phyloP scores from a whole-genome alignment of 2,329 filamentous ascomycete genomes.

The Penicillium sp. region DNA sequence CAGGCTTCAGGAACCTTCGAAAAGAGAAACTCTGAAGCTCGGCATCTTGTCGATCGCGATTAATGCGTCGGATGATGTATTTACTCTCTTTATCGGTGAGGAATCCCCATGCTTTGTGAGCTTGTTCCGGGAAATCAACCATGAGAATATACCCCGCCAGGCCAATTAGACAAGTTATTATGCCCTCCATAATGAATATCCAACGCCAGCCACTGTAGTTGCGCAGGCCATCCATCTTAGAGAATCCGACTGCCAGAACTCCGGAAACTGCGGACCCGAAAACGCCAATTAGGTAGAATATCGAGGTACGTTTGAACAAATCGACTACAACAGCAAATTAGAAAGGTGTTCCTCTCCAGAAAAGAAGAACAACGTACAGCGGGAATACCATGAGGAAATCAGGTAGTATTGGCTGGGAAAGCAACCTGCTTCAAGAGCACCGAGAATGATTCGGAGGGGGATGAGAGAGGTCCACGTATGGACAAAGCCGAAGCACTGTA shows the following conservation, averaged over 20 bases:
- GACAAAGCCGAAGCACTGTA: not conserved
- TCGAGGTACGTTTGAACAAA: not conserved
- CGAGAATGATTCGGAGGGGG: not conserved
- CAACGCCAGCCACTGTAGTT: not conserved
- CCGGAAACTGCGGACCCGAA: not conserved
- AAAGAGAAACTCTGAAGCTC: not conserved
- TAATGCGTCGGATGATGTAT: not conserved
- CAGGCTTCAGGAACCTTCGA: not conserved
- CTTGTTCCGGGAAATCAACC: not conserved
- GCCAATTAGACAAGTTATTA: not conserved
- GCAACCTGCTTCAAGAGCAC: not conserved
- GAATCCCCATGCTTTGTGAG: not conserved
- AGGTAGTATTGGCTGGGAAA: not conserved
- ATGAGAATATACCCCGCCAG: not conserved
- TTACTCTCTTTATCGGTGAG: not conserved
- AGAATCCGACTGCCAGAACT: not conserved
- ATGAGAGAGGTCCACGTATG: not conserved
- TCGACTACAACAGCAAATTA: too few species aligned
- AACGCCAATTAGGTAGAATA: not conserved
- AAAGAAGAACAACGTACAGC: too few species aligned
- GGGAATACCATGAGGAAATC: not conserved
- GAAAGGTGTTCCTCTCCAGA: too few species aligned
- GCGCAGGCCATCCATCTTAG: not conserved
- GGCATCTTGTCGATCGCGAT: not conserved
- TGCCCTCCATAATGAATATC: not conserved